Conservation (phyloP, 805 yeast species). For the Barnettozyma californica region DNA sequence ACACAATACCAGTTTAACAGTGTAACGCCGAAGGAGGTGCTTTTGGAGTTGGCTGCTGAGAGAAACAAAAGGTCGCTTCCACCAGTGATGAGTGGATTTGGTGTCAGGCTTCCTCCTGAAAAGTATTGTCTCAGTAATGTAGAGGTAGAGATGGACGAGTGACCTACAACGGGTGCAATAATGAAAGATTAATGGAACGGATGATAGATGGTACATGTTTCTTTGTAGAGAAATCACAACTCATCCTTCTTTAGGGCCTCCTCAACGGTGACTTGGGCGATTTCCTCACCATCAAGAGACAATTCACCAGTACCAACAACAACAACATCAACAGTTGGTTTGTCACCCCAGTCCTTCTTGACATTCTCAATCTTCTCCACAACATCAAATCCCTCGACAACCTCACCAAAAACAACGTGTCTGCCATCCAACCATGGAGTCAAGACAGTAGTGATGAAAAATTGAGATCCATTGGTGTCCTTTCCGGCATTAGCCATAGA, state of each 20-base stretch:
- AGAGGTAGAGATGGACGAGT: conserved; percentile 1
- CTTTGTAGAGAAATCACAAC: conserved; percentile 19
- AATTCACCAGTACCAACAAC: conserved; percentile 72
- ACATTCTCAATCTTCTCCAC: conserved; percentile 69
- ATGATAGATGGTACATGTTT: neutral
- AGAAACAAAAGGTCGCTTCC: conserved; percentile 87
- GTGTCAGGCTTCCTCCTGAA: conserved; percentile 93
- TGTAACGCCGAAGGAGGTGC: conserved; percentile 86
- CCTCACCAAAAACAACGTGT: conserved; percentile 97
- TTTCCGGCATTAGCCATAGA: conserved; percentile 95
- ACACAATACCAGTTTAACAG: conserved; percentile 97
- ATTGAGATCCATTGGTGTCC: conserved; percentile 89
- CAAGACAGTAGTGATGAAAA: conserved; percentile 78
- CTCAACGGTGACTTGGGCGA: conserved; percentile 19
- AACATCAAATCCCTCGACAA: conserved; percentile 80
- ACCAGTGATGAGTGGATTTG: conserved; percentile 85
- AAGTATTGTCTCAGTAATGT: conserved; percentile 59
- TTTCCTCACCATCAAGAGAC: conserved; percentile 29
- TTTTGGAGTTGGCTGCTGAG: conserved; percentile 88
- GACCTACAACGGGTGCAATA: neutral
- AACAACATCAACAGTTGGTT: conserved; percentile 60
- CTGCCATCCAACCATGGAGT: conserved; percentile 82
- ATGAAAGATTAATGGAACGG: neutral
- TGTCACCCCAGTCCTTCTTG: conserved; percentile 65
- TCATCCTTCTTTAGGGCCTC: conserved; percentile 29